Evolutionary conservation across 2,329 filamentous ascomycete genomes (phyloP), one percentile per base, ranked within the genome.

Genomic region (Ophiostoma quercus): DNA sequence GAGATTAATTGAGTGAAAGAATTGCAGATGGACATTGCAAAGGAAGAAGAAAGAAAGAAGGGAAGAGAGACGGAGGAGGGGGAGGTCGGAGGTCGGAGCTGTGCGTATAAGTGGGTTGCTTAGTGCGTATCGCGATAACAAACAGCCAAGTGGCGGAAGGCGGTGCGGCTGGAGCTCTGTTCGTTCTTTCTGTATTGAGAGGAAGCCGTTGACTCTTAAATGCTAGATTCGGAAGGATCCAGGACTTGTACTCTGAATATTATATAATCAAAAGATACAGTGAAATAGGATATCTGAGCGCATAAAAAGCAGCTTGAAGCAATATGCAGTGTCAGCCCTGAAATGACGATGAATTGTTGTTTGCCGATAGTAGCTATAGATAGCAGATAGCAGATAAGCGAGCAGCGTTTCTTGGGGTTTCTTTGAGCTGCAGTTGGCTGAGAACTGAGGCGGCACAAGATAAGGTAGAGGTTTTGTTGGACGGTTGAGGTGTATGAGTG

Each of bases 81-180:
- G 34, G 60, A 34, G 32, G 34, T 39, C 32, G 32, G 62, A 39
- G 19, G 32, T 39, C 19, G 34, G 62, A 39, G 62, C 32, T 65
- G 32, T 65, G 12, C 32, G 60, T 63, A 63, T 63, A 41, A 65
- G 62, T 65, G 62, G 62, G 62, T 39, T 39, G 60, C 60, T 63
- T 57, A 57, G 51, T 63, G 60, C 60, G 60, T 65, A 39, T 65
- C 60, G 34, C 62, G 62, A 65, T 65, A 65, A 65, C 37, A 47
- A 29, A 7, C n/a, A 39, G 65, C 7, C 19, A 57, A 39, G 34
- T 39, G 19, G 34, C 32, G 63, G 63, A 39, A 66, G 37, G 63
- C 2, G 62, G 32, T 63, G 60, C 19, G 63, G 63, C 9, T 41
- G 63, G 63, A 39, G 62, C 62, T 63, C 51, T 57, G n/a, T 47